Evolutionary conservation across 441 rosid species (phyloP).

Genomic region (Gossypium gossypioides): DNA sequence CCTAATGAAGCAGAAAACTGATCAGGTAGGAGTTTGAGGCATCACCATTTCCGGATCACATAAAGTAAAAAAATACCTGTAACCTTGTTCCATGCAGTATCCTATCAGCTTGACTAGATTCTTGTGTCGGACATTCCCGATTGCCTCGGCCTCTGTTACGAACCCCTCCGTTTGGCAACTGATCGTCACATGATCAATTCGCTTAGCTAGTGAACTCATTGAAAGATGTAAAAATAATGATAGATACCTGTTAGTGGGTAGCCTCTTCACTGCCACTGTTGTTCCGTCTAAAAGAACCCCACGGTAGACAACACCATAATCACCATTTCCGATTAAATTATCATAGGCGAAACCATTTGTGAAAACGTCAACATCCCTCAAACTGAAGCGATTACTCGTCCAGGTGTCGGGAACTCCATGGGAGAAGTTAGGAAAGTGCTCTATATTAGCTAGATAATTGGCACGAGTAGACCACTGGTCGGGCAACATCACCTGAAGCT

Average conservation of each 20-base stretch:
- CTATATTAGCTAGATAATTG: constrained; percentile 8
- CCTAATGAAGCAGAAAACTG: constrained; percentile 26
- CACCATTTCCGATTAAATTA: constrained; percentile 41
- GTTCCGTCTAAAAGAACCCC: constrained; percentile 39
- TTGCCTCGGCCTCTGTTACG: constrained; percentile 31
- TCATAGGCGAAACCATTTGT: constrained; percentile 41
- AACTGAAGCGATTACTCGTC: constrained; percentile 27
- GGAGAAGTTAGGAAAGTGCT: neutral
- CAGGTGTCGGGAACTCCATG: constrained; percentile 18
- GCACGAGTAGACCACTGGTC: constrained; percentile 19
- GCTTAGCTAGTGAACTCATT: neutral
- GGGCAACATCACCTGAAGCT: constrained; percentile 18
- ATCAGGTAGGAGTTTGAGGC: neutral
- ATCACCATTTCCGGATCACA: neutral
- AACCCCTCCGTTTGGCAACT: constrained; percentile 40
- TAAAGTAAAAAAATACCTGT: constrained; percentile 24
- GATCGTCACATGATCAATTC: constrained; percentile 1
- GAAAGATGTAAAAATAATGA: no score
- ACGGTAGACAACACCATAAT: constrained; percentile 34
- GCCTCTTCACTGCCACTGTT: constrained; percentile 43
- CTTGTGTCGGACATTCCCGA: constrained; percentile 42
- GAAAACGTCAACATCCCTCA: constrained; percentile 33
- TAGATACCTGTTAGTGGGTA: constrained; percentile 30
- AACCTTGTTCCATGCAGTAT: constrained; percentile 35
- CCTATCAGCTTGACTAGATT: constrained; percentile 49